Evolutionary conservation across 768 basidiomycete species (phyloP), one percentile per base, ranked within the genome.

Genomic region (Suillus bovinus): DNA sequence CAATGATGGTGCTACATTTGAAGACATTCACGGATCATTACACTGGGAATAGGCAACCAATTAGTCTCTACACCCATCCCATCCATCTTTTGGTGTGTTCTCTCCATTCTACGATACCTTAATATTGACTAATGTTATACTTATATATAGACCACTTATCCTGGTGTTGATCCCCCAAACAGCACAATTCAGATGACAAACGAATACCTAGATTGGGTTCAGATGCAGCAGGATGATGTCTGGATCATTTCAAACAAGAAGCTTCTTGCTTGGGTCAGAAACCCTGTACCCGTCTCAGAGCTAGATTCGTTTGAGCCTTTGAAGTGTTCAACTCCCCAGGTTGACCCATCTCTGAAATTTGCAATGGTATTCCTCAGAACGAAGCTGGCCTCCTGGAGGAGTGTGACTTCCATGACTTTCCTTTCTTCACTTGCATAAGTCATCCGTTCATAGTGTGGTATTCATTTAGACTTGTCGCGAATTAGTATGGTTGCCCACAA

Each of bases 31-130:
- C 80, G 1, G 85, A 76, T 55, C 90, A 92, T 74, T 92, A 93
- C 74, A 86, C 81, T 64, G 82, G 81, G 57, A 90, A 90, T 69
- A 82, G 90, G 16, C 89, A 91, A 70, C 91, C 91, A 1, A 84
- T 93, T 61, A 91, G 91, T 50, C 78, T 93, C 31, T 93, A 92
- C 72, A 89, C 88, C 2, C 91, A 93, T 72, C 90, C 90, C 34
- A 88, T 93, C 70, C 89, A 92, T 77, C 70, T 90, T 53, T 83
- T 88, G 44, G 86, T 85, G 61, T 58, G 58, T 36, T 22, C 47
- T 54, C 17, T 27, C 22, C 27, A 6, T 24, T 11, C 7, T 14
- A 36, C 13, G 10, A 20, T 11, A 58, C 38, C 2, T 24, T 10
- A 10, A 24, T 61, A 60, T 69, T 11, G 33, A 11, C 24, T 66